Base-by-base conservation (phyloP, 345 rosid genomes). In the Barbarea vulgaris region DNA sequence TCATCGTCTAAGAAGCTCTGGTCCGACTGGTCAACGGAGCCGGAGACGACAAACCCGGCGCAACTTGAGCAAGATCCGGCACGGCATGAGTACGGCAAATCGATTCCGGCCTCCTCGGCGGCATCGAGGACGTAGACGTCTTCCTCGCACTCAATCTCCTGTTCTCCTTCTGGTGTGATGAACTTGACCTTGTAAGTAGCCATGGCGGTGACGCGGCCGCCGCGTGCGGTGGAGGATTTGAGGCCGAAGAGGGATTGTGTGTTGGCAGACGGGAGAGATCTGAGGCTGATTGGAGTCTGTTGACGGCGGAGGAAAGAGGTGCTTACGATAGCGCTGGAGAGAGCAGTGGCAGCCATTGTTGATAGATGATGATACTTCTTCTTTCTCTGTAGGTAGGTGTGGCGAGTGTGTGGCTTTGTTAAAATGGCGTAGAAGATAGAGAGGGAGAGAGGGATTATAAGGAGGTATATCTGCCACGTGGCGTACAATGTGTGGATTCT, bases 21-120 rank as follows among this genome's bases (percentile, higher is more conserved):
- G 19, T 91, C 98, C 15, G 89, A 81, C 78, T 93, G 97, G 50
- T 91, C 93, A 58, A 93, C 73, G 0, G 9, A 1, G 0, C 97
- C 98, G 0, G 33, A 4, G 1, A 73, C 54, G 2, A 93, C 34
- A n/a, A n/a, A n/a, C 1, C 96, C 97, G 0, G 91, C 89, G 56
- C 98, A 94, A 0, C 92, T 84, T 9, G 97, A 90, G 86, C 98
- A 94, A 19, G 98, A 73, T 0, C 98, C 98, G 0, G 97, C 97
- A 75, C 97, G 83, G 89, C 98, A 94, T 0, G 97, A 94, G 92
- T 88, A 94, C 0, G 98, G 98, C 37, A 91, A 75, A 67, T 91
- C 98, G 2, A 91, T 5, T 0, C 93, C 98, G 1, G 7, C 1
- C 10, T 87, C 96, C 63, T 94, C 98, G 0, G 93, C 93, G 0